Evolutionary conservation across 2,329 filamentous ascomycete genomes (phyloP).

Genomic region (Scolecobasidium constrictum): DNA sequence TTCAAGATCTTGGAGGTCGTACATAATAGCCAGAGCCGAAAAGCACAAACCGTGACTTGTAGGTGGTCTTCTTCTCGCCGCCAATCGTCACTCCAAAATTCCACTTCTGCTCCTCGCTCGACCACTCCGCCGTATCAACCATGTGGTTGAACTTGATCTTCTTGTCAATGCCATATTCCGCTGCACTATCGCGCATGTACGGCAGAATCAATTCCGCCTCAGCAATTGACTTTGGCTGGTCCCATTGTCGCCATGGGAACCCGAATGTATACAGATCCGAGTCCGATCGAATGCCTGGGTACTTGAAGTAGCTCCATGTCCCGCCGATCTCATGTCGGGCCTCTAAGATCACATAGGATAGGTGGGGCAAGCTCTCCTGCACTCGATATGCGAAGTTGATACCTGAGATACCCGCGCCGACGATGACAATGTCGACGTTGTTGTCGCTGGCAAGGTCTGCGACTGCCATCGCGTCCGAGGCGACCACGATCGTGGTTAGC

Average conservation of each 20-base stretch:
- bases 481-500: too few species aligned
- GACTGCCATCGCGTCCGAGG: too few species aligned
- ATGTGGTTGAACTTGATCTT: slow-evolving; percentile 33
- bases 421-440: slow-evolving; percentile 42
- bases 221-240: slow-evolving; percentile 28
- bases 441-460: not conserved
- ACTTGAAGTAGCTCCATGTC: slow-evolving; percentile 70
- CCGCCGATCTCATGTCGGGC: slow-evolving; percentile 56
- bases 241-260: slow-evolving; percentile 63
- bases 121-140: slow-evolving; percentile 31
- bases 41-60: slow-evolving; percentile 40
- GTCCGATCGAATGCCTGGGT: slow-evolving; percentile 55
- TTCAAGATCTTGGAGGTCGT: not conserved
- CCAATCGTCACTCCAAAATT: slow-evolving; percentile 23
- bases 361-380: slow-evolving; percentile 43
- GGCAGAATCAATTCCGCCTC: slow-evolving; percentile 31
- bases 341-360: slow-evolving; percentile 58
- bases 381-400: slow-evolving; percentile 65
- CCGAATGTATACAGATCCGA: slow-evolving; percentile 40
- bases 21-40: slow-evolving; percentile 60
- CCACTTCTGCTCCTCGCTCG: slow-evolving; percentile 38
- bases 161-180: slow-evolving; percentile 33
- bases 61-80: slow-evolving; percentile 23
- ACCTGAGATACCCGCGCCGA: slow-evolving; percentile 65
- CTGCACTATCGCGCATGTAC: slow-evolving; percentile 33